Base-by-base conservation (phyloP, 306 rosid genomes). In the Mimosa pudica region DNA sequence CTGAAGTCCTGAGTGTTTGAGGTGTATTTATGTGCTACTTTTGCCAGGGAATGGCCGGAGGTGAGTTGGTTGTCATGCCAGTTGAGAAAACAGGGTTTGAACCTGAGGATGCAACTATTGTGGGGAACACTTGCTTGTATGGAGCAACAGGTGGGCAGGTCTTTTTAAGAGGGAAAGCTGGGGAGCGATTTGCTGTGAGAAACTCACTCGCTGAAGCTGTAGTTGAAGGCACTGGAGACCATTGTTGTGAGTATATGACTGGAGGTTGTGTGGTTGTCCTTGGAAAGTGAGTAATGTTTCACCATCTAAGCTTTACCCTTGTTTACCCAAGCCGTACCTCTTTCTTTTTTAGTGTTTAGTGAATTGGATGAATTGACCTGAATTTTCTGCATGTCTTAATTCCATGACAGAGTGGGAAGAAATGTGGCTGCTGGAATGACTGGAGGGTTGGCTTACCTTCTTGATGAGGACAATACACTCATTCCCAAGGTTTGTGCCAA, bases 391-490 rank as follows among this genome's bases (percentile, higher is more conserved):
- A 17, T 72, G 18, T 73, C 68, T 85, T 61, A 76, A 54, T 66
- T 87, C 70, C 63, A 79, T 83, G 68, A 84, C 93, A 95, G 98
- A 88, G 98, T 95, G 87, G 98, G 98, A 77, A 91, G 98, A 90
- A 95, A 95, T 82, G 98, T 95, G 47, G 98, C 98, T 83, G 98
- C 98, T 87, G 98, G 98, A 82, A 95, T 95, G 98, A 95, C 98
- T 11, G 98, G 98, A 81, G 98, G 98, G 55, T 89, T 95, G 88
- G 96, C 98, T 71, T 92, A 95, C 87, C 84, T 95, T 83, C 97
- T 95, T 74, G 98, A 95, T 41, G 98, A 95, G 82, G 98, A 95
- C 38, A 74, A 91, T 76, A 83, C 97, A 48, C 83, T 95, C 67
- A 89, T 92, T 71, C 98, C 98, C 30, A 95, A 92, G 98, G 98